Conservation (phyloP, 148 eudicot species). For the Silene uniflora region DNA sequence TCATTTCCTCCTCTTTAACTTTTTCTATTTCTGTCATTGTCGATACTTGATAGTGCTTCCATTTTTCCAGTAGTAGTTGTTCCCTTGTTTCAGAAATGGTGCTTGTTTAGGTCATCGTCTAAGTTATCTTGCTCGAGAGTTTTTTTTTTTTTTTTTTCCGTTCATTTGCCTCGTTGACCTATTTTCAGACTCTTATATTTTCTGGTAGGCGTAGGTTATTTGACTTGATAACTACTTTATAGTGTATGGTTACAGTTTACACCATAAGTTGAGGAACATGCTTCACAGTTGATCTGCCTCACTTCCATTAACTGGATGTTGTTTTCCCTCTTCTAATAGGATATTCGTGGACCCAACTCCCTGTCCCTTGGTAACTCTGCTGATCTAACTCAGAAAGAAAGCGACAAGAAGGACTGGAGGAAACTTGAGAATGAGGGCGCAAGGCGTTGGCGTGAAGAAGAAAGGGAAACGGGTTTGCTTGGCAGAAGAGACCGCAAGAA, state of each 20-base stretch:
- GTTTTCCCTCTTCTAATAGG: conserved; percentile 38
- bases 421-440: conserved; percentile 65
- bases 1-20: not conserved
- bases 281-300: not conserved
- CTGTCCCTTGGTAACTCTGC: conserved; percentile 73
- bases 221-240: no score
- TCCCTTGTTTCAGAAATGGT: not conserved
- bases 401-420: conserved; percentile 86
- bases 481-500: conserved; percentile 89
- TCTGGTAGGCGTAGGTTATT: not conserved
- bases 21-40: not conserved
- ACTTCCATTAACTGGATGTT: not conserved
- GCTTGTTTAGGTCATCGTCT: not conserved
- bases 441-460: conserved; percentile 99
- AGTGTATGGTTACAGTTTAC: not conserved
- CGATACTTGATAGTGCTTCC: not conserved
- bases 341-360: conserved; percentile 69
- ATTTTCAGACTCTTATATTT: not conserved
- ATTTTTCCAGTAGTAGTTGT: not conserved
- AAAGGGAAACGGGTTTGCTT: conserved; percentile 95
- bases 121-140: no score
- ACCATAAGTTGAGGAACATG: not conserved
- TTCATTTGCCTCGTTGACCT: not conserved
- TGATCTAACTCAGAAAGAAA: conserved; percentile 67
- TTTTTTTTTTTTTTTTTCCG: no score